Percentiles rank a stretch among this genome's conserved stretches.
Evolutionary conservation across 108 stramenopile species (phyloP).

Genomic region (Fragilariopsis cylindrus): DNA sequence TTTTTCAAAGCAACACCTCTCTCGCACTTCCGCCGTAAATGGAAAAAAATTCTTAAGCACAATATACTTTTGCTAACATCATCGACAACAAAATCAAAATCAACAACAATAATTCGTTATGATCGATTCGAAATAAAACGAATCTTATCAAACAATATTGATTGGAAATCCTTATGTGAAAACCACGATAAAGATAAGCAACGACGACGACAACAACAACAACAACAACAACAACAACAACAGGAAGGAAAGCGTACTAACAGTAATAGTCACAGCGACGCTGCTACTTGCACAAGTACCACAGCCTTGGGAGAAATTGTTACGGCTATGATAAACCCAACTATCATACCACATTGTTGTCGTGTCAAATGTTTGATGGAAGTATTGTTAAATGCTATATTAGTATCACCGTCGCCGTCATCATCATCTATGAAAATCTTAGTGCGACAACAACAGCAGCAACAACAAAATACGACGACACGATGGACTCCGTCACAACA

Average conservation of each 20-base stretch:
- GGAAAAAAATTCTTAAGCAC: not conserved
- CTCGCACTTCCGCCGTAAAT: not conserved
- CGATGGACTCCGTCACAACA: constrained; percentile 12
- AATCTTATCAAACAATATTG: not conserved
- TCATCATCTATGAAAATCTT: not conserved
- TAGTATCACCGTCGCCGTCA: constrained; percentile 5
- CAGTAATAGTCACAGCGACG: not conserved
- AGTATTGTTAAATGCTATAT: constrained; percentile 14
- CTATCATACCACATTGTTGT: constrained; percentile 1
- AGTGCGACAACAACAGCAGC: not conserved
- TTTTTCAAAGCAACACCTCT: constrained; percentile 1
- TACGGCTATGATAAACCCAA: not conserved
- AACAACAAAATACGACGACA: not conserved
- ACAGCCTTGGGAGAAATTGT: constrained; percentile 3
- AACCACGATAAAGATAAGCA: constrained; percentile 2
- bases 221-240: not conserved
- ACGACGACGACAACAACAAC: not conserved
- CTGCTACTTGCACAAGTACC: not conserved
- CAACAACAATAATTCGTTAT: not conserved
- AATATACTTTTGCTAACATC: not conserved
- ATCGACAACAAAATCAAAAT: not conserved
- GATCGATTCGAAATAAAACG: constrained; percentile 5
- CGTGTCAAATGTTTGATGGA: not conserved
- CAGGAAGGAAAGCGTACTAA: not conserved
- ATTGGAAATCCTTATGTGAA: constrained; percentile 7